Evolutionary conservation across 2,329 filamentous ascomycete genomes (phyloP).

Genomic region (Cytospora mali): DNA sequence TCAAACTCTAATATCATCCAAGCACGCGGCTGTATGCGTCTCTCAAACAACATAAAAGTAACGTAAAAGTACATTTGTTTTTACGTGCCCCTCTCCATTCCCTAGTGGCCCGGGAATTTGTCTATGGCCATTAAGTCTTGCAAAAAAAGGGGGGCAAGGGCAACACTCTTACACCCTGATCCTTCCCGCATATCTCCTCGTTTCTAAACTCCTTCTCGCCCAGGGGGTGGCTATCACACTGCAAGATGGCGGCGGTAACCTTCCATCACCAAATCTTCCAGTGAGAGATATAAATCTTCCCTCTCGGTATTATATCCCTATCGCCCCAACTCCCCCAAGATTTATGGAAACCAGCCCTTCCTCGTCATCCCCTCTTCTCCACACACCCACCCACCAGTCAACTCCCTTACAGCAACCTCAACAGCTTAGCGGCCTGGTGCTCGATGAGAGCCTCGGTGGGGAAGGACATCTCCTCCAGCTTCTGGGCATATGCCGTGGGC

Average conservation of each 20-base stretch:
- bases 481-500: slow-evolving; percentile 90
- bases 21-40: not conserved
- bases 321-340: not conserved
- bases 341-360: not conserved
- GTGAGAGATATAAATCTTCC: not conserved
- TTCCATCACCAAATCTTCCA: not conserved
- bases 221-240: not conserved
- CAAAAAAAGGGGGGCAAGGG: not conserved
- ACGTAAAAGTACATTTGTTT: not conserved
- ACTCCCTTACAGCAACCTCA: slow-evolving; percentile 58
- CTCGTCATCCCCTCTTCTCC: not conserved
- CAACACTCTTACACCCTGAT: too few species aligned
- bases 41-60: not conserved
- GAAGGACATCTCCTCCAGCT: slow-evolving; percentile 94
- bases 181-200: not conserved
- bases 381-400: not conserved
- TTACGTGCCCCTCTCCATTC: not conserved
- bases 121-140: not conserved
- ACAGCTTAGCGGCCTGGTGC: slow-evolving; percentile 84
- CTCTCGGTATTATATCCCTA: not conserved
- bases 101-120: not conserved
- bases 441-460: slow-evolving; percentile 87
- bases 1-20: not conserved
- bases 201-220: not conserved
- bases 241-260: not conserved